Percentiles rank a stretch among this genome's conserved stretches.
Evolutionary conservation across 352 stramenopile species (phyloP).

Genomic region (Bremia lactucae): DNA sequence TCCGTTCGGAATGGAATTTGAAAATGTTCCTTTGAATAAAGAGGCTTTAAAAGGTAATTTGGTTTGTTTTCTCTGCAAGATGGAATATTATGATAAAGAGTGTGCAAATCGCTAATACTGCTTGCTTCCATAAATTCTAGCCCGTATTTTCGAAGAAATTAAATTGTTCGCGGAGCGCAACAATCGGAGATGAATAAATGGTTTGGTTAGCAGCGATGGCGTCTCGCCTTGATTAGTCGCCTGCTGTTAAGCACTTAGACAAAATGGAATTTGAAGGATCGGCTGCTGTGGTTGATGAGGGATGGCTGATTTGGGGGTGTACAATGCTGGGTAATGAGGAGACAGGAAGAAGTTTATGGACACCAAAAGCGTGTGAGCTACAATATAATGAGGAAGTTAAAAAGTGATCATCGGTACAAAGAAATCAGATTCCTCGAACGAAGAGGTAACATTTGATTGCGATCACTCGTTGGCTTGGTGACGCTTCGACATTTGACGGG

Average conservation of each 20-base stretch:
- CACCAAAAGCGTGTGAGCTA: conserved; percentile 26
- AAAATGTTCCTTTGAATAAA: conserved; percentile 80
- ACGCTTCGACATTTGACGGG: background rate
- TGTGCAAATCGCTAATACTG: conserved; percentile 1
- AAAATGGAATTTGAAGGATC: conserved; percentile 10
- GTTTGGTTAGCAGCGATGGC: conserved; percentile 15
- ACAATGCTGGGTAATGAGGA: conserved; percentile 28
- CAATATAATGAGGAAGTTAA: conserved; percentile 30
- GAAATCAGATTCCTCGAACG: conserved; percentile 15
- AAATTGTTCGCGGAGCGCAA: conserved; percentile 69
- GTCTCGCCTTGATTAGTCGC: conserved; percentile 7
- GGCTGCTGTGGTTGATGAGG: conserved; percentile 13
- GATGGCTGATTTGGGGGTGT: conserved; percentile 28
- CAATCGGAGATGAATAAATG: conserved; percentile 52
- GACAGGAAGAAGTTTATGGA: no score
- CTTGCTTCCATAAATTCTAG: conserved; percentile 18
- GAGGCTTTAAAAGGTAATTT: conserved; percentile 69
- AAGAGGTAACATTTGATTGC: conserved; percentile 21
- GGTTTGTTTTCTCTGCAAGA: conserved; percentile 1
- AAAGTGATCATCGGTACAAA: conserved; percentile 11
- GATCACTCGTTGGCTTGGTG: conserved; percentile 13
- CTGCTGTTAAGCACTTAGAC: conserved; percentile 6
- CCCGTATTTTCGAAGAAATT: conserved; percentile 83
- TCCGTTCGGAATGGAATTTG: conserved; percentile 84
- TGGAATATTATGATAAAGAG: background rate